Conservation (phyloP, 768 basidiomycete genomes). For the Mycena floridula region DNA sequence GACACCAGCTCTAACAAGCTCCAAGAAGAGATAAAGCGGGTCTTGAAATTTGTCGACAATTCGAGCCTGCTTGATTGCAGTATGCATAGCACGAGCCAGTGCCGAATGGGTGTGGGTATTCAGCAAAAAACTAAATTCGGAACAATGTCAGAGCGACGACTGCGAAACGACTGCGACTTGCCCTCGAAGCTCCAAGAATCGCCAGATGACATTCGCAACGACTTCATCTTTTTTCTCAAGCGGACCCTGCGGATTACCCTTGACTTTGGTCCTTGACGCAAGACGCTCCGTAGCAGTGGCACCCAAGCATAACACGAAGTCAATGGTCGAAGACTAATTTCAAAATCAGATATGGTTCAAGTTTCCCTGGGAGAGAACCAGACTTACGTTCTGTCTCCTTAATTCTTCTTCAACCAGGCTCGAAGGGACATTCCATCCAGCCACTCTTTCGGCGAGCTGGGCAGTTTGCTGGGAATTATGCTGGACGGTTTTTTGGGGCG, state of each 20-base stretch:
- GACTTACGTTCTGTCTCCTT: slow-evolving; percentile 89
- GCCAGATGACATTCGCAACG: slow-evolving; percentile 97
- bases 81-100: slow-evolving; percentile 87
- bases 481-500: slow-evolving; percentile 51
- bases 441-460: slow-evolving; percentile 82
- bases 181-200: slow-evolving; percentile 95
- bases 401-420: slow-evolving; percentile 88
- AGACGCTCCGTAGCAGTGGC: slow-evolving; percentile 80
- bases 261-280: slow-evolving; percentile 76
- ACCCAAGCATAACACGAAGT: slow-evolving; percentile 90
- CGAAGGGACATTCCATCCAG: slow-evolving; percentile 86
- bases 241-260: slow-evolving; percentile 36
- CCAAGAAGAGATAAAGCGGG: slow-evolving; percentile 88
- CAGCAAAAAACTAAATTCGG: slow-evolving; percentile 65
- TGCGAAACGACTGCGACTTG: slow-evolving; percentile 36
- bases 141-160: slow-evolving; percentile 5
- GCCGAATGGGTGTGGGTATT: slow-evolving; percentile 87
- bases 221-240: slow-evolving; percentile 98
- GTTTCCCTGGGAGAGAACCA: slow-evolving; percentile 8
- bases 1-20: slow-evolving; percentile 93
- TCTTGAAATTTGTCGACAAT: slow-evolving; percentile 99
- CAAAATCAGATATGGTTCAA: slow-evolving; percentile 4
- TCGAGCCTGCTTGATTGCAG: slow-evolving; percentile 68
- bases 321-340: slow-evolving; percentile 89
- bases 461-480: slow-evolving; percentile 78